Evolutionary conservation across 208 protist species (phyloP).

Genomic region (Tritrichomonas foetus): DNA sequence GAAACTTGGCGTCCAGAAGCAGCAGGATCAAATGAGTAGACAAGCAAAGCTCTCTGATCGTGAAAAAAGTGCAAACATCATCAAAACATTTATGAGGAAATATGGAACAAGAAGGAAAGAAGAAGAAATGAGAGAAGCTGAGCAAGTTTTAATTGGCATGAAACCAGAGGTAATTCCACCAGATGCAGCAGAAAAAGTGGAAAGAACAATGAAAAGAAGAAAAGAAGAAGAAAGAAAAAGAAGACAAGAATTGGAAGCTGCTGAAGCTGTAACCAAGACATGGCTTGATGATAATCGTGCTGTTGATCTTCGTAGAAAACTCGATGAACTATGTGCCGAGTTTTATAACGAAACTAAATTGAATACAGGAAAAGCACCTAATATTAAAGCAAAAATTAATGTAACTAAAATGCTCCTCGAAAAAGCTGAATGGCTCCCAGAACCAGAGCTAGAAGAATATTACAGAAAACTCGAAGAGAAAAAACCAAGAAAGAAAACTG

Average conservation of each 20-base stretch:
- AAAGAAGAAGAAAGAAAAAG: constrained; percentile 29
- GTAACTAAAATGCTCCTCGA: not conserved
- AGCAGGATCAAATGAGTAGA: not conserved
- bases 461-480: not conserved
- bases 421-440: not conserved
- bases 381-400: not conserved
- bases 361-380: not conserved
- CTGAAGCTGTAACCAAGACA: not conserved
- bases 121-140: not conserved
- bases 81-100: not conserved
- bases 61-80: constrained; percentile 9
- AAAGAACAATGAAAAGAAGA: not conserved
- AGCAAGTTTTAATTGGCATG: not conserved
- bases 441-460: not conserved
- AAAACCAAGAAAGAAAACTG: not conserved
- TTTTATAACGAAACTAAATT: not conserved
- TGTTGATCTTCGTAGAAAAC: not conserved
- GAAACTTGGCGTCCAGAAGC: not conserved
- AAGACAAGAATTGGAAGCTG: not conserved
- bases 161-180: not conserved
- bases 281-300: constrained; percentile 25
- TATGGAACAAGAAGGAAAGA: not conserved
- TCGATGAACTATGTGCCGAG: not conserved
- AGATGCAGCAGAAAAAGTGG: not conserved
- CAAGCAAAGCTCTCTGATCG: not conserved